Percentiles rank a stretch among this genome's conserved stretches.
phyloP scores from a whole-genome alignment of 768 basidiomycete species.

The Pilatotrama ljubarskyi region DNA sequence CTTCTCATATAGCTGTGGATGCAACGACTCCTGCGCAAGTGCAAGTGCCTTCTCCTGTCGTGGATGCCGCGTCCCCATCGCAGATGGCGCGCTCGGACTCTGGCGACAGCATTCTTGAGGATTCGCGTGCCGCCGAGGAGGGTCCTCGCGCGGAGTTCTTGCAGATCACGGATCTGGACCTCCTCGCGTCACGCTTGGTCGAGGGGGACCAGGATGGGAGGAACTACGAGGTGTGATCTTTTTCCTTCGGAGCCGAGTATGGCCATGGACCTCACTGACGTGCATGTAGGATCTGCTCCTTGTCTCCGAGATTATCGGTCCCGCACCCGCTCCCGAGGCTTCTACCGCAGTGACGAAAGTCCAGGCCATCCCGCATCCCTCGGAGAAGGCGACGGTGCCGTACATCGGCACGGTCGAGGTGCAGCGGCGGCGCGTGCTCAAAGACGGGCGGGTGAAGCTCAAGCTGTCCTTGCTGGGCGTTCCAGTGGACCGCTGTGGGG shows the following conservation, averaged over 20 bases:
- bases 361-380: slow-evolving; percentile 2
- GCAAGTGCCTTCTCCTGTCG: no score
- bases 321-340: slow-evolving; percentile 47
- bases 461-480: slow-evolving; percentile 66
- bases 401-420: slow-evolving; percentile 45
- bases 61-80: not conserved
- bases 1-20: no score
- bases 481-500: slow-evolving; percentile 67
- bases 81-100: slow-evolving; percentile 15
- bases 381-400: slow-evolving; percentile 19
- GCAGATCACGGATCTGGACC: slow-evolving; percentile 56
- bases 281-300: slow-evolving; percentile 52
- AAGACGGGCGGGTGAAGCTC: slow-evolving; percentile 68
- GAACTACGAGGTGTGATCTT: slow-evolving; percentile 63
- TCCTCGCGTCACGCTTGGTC: slow-evolving; percentile 58
- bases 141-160: slow-evolving; percentile 15
- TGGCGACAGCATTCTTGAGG: slow-evolving; percentile 9
- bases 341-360: slow-evolving; percentile 18
- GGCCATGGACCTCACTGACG: not conserved
- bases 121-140: not conserved
- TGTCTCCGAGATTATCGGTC: slow-evolving; percentile 63
- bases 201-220: slow-evolving; percentile 45
- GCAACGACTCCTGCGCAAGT: not conserved
- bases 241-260: not conserved
- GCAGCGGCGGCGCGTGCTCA: slow-evolving; percentile 55